Evolutionary conservation across 2,329 filamentous ascomycete genomes (phyloP).

Genomic region (Penicillium sp.): DNA sequence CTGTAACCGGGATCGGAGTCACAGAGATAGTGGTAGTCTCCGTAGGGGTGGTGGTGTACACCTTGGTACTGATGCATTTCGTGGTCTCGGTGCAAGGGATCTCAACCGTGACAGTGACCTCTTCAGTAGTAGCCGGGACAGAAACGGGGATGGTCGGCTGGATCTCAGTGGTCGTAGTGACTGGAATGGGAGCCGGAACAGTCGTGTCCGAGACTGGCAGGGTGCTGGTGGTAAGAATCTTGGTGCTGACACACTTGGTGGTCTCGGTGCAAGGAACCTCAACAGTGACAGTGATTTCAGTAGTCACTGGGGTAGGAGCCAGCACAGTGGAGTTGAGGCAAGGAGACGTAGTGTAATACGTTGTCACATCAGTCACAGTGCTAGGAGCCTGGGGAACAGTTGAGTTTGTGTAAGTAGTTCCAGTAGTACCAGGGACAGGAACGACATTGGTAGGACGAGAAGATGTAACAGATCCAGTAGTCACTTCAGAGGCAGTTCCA

Average conservation of each 20-base stretch:
- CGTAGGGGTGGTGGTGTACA: not conserved
- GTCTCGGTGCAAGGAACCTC: constrained; percentile 4
- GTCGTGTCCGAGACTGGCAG: not conserved
- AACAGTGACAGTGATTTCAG: constrained; percentile 1
- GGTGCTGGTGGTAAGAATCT: not conserved
- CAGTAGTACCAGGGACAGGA: constrained; percentile 1
- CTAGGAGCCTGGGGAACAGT: not conserved
- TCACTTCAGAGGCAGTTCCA: not conserved
- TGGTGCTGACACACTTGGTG: constrained; percentile 4
- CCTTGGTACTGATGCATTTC: constrained; percentile 1
- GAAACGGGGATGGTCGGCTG: not conserved
- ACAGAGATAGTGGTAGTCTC: constrained; percentile 1
- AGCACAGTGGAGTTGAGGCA: not conserved
- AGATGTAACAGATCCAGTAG: not conserved
- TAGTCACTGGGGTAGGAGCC: constrained; percentile 1
- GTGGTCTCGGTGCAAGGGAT: constrained; percentile 3
- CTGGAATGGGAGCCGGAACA: not conserved
- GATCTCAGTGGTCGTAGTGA: not conserved
- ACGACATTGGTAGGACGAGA: constrained; percentile 1
- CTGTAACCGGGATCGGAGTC: not conserved
- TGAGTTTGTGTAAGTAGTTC: constrained; percentile 1
- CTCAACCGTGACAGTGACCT: not conserved
- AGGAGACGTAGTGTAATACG: not conserved
- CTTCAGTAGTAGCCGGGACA: not conserved
- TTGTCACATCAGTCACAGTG: not conserved